Conservation (phyloP, 768 basidiomycete species). For the Suillus luteus region DNA sequence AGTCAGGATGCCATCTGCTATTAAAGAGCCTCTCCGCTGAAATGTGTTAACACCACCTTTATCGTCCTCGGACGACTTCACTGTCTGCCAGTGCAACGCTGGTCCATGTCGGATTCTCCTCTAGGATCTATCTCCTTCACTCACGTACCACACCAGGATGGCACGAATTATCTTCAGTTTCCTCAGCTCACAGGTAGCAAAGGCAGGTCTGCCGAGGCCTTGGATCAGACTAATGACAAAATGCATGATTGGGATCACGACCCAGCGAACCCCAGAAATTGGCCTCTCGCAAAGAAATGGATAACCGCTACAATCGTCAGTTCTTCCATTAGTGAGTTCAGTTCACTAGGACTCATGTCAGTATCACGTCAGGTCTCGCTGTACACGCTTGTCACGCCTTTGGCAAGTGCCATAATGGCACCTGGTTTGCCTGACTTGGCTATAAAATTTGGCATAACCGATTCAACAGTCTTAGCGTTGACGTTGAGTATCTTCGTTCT, state of each 20-base stretch:
- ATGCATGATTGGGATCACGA: background rate
- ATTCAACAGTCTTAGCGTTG: background rate
- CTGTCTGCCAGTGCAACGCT: background rate
- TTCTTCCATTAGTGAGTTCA: background rate
- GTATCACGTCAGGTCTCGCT: background rate
- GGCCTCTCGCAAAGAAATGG: constrained; percentile 1
- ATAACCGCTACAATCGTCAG: background rate
- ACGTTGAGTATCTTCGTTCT: background rate
- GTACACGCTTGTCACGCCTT: background rate
- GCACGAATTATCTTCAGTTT: background rate
- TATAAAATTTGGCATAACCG: background rate
- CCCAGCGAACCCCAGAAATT: background rate
- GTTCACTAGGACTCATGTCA: background rate
- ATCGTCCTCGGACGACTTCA: background rate
- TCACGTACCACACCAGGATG: background rate
- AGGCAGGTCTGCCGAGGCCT: background rate
- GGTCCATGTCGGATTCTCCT: background rate
- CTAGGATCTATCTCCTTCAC: background rate
- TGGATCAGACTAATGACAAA: background rate
- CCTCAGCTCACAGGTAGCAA: background rate
- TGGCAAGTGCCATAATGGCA: background rate
- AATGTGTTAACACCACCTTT: background rate
- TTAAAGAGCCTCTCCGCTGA: background rate
- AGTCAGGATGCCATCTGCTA: background rate
- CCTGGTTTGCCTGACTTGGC: constrained; percentile 1